Conservation (phyloP, 2,329 filamentous ascomycete genomes). For the Penicillium occitanis region DNA sequence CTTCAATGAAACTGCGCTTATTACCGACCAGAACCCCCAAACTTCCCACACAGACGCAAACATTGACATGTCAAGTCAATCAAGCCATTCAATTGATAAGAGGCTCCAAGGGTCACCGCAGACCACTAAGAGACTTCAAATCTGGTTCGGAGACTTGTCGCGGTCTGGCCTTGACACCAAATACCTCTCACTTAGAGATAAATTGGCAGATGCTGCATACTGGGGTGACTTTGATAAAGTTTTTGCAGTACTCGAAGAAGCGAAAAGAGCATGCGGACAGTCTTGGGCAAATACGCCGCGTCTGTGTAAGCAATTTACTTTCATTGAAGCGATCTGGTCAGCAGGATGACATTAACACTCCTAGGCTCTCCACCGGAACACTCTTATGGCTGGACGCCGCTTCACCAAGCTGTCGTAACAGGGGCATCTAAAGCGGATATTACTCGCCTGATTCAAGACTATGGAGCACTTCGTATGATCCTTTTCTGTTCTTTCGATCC, state of each 20-base stretch:
- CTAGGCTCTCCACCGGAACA: background rate
- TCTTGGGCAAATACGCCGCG: background rate
- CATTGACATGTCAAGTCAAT: background rate
- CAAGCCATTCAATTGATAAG: background rate
- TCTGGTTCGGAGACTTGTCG: background rate
- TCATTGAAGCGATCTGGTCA: background rate
- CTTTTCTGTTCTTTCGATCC: no score
- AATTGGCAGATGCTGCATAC: background rate
- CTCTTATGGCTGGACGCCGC: background rate
- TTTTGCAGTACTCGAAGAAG: background rate
- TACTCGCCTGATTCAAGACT: no score
- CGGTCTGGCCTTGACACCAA: background rate
- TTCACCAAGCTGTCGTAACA: no score
- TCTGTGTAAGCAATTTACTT: background rate
- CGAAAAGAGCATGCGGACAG: background rate
- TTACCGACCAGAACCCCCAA: background rate
- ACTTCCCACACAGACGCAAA: background rate
- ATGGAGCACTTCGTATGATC: background rate
- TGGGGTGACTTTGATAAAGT: background rate
- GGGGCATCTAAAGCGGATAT: no score
- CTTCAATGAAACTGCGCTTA: background rate
- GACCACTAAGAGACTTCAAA: background rate
- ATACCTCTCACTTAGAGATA: background rate
- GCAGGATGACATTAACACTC: background rate
- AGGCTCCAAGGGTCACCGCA: background rate